These are phyloP conservation scores for Acacia concinna DNA, from an alignment of 331 rosid genomes.

Conservation along the genomic window DNA sequence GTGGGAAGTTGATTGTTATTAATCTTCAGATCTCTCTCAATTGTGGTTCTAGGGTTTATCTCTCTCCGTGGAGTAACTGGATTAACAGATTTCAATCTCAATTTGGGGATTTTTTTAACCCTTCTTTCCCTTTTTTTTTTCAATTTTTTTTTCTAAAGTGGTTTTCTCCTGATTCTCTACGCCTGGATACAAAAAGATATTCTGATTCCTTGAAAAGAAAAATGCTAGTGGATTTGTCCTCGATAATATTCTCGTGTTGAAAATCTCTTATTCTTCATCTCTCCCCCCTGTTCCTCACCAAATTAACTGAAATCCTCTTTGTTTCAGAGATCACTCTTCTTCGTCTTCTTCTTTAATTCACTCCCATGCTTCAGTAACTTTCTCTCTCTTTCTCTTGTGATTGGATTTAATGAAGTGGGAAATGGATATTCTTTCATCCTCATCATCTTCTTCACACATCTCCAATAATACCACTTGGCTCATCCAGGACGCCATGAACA, in stretches of 20 bases:
- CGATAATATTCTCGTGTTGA: constrained; percentile 37
- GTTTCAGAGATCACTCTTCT: constrained; percentile 1
- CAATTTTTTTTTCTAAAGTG: constrained; percentile 45
- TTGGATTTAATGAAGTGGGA: constrained; percentile 59
- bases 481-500: constrained; percentile 47
- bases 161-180: constrained; percentile 63
- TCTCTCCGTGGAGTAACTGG: constrained; percentile 25
- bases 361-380: constrained; percentile 19
- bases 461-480: constrained; percentile 51
- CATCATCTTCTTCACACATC: constrained; percentile 56
- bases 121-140: background rate
- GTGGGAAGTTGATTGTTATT: constrained; percentile 18
- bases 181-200: constrained; percentile 47
- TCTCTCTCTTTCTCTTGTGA: background rate
- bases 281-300: constrained; percentile 37
- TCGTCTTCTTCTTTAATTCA: background rate
- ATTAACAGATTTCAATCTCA: constrained; percentile 30
- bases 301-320: background rate
- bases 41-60: constrained; percentile 35
- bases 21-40: constrained; percentile 47
- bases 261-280: constrained; percentile 45
- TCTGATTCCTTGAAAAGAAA: constrained; percentile 76
- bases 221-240: constrained; percentile 72
- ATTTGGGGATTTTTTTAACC: constrained; percentile 32
- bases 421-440: constrained; percentile 68